A percentile compares a stretch with the other conserved stretches of the same genome.
Conservation (phyloP, 2,329 filamentous ascomycete genomes). For the Leptographium procerum region DNA sequence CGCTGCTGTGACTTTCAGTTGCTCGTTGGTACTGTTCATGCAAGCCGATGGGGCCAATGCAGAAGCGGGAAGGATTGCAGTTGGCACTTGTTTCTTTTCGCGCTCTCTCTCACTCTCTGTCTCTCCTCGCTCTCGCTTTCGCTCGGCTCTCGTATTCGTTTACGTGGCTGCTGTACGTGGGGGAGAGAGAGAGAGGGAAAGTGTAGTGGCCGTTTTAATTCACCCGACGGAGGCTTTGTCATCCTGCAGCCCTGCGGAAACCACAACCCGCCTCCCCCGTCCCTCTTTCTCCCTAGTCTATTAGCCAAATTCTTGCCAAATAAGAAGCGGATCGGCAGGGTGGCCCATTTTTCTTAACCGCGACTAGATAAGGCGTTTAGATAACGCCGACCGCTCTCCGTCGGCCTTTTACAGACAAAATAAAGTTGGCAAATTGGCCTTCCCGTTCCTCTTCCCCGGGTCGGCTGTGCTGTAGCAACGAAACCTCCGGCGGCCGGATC, state of each 20-base stretch:
- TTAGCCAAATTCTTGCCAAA: too few species aligned
- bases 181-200: not conserved
- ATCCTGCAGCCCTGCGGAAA: not conserved
- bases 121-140: not conserved
- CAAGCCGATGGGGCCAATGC: not conserved
- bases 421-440: not conserved
- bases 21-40: not conserved
- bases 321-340: not conserved
- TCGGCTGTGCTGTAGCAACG: not conserved
- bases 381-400: not conserved
- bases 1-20: not conserved
- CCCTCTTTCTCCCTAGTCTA: too few species aligned
- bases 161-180: too few species aligned
- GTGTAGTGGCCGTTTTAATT: not conserved
- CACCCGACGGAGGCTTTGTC: not conserved
- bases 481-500: not conserved
- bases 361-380: slow-evolving; percentile 1
- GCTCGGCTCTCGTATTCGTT: not conserved
- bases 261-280: not conserved
- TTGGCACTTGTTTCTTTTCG: too few species aligned
- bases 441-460: not conserved
- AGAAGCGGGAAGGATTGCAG: not conserved
- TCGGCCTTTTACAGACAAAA: not conserved
- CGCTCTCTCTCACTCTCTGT: not conserved
- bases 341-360: not conserved